phyloP scores from a whole-genome alignment of 116 monocot species.

The Iris pallida region DNA sequence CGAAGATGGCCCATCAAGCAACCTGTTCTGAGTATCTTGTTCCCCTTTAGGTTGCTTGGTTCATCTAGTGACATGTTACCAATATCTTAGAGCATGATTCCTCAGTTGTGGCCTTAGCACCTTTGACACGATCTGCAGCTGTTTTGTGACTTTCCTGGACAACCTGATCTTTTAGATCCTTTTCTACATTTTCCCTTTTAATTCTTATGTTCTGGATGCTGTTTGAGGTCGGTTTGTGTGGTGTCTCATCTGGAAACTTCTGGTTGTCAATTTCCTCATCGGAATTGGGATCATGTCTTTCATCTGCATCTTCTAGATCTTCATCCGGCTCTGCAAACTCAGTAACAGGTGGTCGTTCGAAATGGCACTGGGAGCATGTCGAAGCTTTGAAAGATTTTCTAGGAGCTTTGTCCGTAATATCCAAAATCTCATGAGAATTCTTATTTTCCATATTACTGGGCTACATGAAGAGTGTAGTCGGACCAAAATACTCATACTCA shows the following conservation, averaged over 20 bases:
- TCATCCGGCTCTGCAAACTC: constrained; percentile 53
- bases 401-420: too few species aligned
- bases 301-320: constrained; percentile 59
- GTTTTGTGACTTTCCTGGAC: constrained; percentile 12
- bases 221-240: constrained; percentile 29
- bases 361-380: too few species aligned
- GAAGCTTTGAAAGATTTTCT: too few species aligned
- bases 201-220: constrained; percentile 39
- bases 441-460: too few species aligned
- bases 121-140: constrained; percentile 9
- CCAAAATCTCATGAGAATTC: too few species aligned
- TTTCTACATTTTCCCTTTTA: constrained; percentile 59
- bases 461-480: too few species aligned
- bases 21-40: constrained; percentile 6
- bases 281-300: constrained; percentile 59
- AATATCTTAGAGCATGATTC: constrained; percentile 4
- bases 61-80: constrained; percentile 6
- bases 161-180: constrained; percentile 63
- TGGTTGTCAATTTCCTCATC: constrained; percentile 43
- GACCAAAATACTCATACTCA: too few species aligned
- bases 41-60: constrained; percentile 5
- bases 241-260: constrained; percentile 31
- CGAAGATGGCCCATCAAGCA: constrained; percentile 1
- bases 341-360: background rate
- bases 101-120: constrained; percentile 10